Evolutionary conservation across 2,329 filamentous ascomycete genomes (phyloP).

Genomic region (Septoria linicola): DNA sequence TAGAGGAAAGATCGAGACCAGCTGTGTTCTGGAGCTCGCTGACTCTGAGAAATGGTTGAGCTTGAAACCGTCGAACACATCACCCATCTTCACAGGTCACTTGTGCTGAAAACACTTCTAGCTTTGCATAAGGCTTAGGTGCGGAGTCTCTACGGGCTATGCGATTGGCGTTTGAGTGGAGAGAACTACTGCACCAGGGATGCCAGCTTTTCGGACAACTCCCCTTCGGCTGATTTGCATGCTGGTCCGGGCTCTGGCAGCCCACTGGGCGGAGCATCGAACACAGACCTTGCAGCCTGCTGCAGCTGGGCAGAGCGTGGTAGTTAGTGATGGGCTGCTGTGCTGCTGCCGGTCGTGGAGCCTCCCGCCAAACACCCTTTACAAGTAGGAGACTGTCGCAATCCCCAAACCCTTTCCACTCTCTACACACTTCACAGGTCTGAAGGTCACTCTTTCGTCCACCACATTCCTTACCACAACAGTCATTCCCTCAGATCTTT

Average conservation of each 20-base stretch:
- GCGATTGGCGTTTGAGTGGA: conserved; percentile 21
- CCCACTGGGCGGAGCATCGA: conserved; percentile 11
- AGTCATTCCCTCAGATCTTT: conserved; percentile 30
- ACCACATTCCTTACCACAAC: conserved; percentile 27
- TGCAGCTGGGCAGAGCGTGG: neutral
- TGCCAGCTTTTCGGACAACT: conserved; percentile 7
- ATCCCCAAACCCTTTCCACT: conserved; percentile 12
- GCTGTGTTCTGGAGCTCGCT: neutral
- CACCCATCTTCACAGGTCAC: conserved; percentile 14
- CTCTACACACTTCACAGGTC: conserved; percentile 30
- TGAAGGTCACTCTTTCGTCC: conserved; percentile 27
- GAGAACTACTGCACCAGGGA: conserved; percentile 15
- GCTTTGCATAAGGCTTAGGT: conserved; percentile 19
- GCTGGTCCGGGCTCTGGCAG: conserved; percentile 16
- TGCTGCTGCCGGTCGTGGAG: neutral
- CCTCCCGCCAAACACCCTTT: conserved; percentile 13
- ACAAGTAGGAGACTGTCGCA: conserved; percentile 24
- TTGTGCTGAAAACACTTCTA: conserved; percentile 19
- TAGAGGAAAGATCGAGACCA: neutral
- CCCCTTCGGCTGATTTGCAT: conserved; percentile 10
- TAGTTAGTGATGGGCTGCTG: conserved; percentile 1
- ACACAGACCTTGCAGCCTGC: conserved; percentile 10
- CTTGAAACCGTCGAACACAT: conserved; percentile 11
- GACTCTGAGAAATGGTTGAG: conserved; percentile 3
- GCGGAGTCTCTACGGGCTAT: conserved; percentile 10